Conservation (phyloP, 1,139 yeast species). For the Magnusiomyces suaveolens region DNA sequence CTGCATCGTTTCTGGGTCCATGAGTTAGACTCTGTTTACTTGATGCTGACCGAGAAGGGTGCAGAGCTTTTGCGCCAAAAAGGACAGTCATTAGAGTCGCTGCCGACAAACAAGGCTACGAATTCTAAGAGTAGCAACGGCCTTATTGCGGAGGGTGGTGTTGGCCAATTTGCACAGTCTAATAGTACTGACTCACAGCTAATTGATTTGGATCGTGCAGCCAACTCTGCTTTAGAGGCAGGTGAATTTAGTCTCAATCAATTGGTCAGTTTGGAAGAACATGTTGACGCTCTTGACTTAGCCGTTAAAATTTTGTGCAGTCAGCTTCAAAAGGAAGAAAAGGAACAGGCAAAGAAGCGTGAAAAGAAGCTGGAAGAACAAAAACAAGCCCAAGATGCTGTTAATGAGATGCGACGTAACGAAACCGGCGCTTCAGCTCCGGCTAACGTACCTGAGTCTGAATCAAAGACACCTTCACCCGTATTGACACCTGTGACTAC, state of each 20-base stretch:
- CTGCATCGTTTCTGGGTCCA: slow-evolving; percentile 54
- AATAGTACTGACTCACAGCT: slow-evolving; percentile 3
- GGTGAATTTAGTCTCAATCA: not conserved
- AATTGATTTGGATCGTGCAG: not conserved
- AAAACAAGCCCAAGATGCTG: slow-evolving; percentile 42
- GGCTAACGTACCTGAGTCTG: not conserved
- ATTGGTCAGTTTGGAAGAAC: slow-evolving; percentile 1
- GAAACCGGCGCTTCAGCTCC: slow-evolving; percentile 72
- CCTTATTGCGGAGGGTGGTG: slow-evolving; percentile 34
- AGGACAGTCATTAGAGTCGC: slow-evolving; percentile 51
- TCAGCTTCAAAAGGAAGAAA: not conserved
- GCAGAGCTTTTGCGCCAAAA: slow-evolving; percentile 47
- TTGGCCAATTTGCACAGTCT: slow-evolving; percentile 8
- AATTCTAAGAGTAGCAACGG: not conserved
- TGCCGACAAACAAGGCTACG: slow-evolving; percentile 54
- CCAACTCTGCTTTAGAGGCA: not conserved
- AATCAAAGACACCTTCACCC: not conserved
- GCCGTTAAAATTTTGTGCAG: not conserved
- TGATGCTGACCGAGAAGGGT: slow-evolving; percentile 42
- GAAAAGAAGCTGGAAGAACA: slow-evolving; percentile 63
- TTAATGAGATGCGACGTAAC: slow-evolving; percentile 45
- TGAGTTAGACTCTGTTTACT: slow-evolving; percentile 52
- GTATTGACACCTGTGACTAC: not conserved
- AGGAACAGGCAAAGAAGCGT: slow-evolving; percentile 48
- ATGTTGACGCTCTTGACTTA: not conserved